These are phyloP conservation scores for Penicillium soppii DNA, from an alignment of 495 filamentous ascomycete species.

Conservation along the genomic window DNA sequence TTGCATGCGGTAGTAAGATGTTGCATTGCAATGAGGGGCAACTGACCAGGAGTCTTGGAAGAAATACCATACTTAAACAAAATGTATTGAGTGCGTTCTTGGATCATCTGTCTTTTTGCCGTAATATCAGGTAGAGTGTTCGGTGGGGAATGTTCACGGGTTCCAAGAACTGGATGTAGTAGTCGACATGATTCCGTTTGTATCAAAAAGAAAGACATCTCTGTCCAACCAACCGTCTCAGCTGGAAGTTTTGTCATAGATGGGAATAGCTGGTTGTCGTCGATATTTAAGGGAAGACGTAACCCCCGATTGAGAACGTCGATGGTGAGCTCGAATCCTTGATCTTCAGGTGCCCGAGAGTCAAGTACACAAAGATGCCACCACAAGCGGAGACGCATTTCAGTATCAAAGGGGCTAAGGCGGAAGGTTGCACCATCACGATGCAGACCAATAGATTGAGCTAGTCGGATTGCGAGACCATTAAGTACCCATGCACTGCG, in stretches of 20 bases:
- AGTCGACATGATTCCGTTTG: slow-evolving; percentile 35
- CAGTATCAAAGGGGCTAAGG: slow-evolving; percentile 32
- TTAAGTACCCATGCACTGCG: slow-evolving; percentile 35
- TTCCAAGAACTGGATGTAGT: slow-evolving; percentile 30
- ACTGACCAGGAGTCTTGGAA: slow-evolving; percentile 33
- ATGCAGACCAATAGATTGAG: slow-evolving; percentile 34
- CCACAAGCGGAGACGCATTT: slow-evolving; percentile 34
- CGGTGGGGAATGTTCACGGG: slow-evolving; percentile 6
- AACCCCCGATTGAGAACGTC: slow-evolving; percentile 65
- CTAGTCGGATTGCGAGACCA: slow-evolving; percentile 32
- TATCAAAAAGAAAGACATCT: slow-evolving; percentile 75
- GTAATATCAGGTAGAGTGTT: slow-evolving; percentile 27
- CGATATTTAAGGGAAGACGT: slow-evolving; percentile 65
- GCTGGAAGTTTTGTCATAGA: slow-evolving; percentile 55
- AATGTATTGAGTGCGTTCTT: slow-evolving; percentile 36
- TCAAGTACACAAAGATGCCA: slow-evolving; percentile 30
- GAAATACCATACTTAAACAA: slow-evolving; percentile 32
- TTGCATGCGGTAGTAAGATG: slow-evolving; percentile 33
- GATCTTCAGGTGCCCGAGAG: slow-evolving; percentile 22
- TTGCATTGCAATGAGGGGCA: slow-evolving; percentile 47
- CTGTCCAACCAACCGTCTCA: slow-evolving; percentile 61
- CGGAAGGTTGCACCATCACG: slow-evolving; percentile 25
- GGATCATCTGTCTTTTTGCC: slow-evolving; percentile 40
- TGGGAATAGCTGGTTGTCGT: slow-evolving; percentile 67
- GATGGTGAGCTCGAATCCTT: slow-evolving; percentile 38